These are phyloP conservation scores for Cladobotryum protrusum DNA, from an alignment of 2,329 filamentous ascomycete genomes.

Conservation along the genomic window DNA sequence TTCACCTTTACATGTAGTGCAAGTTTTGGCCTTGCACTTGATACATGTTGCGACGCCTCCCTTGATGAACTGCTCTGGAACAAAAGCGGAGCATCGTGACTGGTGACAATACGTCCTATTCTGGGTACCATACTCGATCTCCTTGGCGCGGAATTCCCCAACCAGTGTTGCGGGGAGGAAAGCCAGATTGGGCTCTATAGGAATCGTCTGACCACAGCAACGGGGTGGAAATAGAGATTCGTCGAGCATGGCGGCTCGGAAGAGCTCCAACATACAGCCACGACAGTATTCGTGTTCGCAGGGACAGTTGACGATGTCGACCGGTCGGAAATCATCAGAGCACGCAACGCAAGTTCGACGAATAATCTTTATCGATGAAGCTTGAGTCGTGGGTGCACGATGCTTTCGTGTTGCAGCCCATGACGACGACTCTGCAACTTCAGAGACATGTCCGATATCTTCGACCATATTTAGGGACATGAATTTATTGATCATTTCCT, in stretches of 20 bases:
- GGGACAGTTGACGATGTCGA: conserved; percentile 15
- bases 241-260: conserved; percentile 36
- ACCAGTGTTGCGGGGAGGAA: conserved; percentile 32
- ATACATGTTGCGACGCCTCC: conserved; percentile 34
- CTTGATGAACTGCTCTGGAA: conserved; percentile 27
- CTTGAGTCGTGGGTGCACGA: not conserved
- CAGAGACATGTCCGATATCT: not conserved
- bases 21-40: conserved; percentile 39
- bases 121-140: conserved; percentile 40
- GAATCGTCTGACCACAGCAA: conserved; percentile 42
- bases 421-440: not conserved
- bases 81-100: conserved; percentile 40
- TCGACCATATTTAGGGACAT: conserved; percentile 1
- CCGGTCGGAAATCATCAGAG: not conserved
- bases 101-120: conserved; percentile 47
- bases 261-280: conserved; percentile 37
- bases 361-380: not conserved
- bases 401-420: not conserved
- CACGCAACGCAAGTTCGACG: conserved; percentile 6
- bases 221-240: conserved; percentile 48
- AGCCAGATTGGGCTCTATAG: conserved; percentile 23
- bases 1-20: conserved; percentile 40
- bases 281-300: conserved; percentile 47
- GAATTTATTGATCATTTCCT: conserved; percentile 6
- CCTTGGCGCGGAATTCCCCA: conserved; percentile 36